Percentiles rank a stretch among this genome's conserved stretches.
These are phyloP conservation scores for Annulohypoxylon bovei DNA, from an alignment of 495 filamentous ascomycete genomes.

Conservation along the genomic window DNA sequence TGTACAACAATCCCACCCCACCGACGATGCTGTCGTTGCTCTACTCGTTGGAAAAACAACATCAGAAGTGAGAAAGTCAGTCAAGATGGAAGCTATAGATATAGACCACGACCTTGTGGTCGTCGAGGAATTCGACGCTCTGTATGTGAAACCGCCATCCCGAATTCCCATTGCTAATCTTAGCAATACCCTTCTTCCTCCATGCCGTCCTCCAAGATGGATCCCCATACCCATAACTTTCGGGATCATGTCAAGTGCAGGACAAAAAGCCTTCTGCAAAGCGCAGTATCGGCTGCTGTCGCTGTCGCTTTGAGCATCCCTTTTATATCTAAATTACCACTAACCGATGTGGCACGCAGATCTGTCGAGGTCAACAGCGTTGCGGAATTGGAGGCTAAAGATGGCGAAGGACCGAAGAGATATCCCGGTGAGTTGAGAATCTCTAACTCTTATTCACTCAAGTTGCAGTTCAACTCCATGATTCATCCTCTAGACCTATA, in stretches of 20 bases:
- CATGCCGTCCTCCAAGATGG: slow-evolving; percentile 1
- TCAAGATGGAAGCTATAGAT: slow-evolving; percentile 46
- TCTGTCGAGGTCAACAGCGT: slow-evolving; percentile 44
- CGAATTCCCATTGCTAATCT: slow-evolving; percentile 6
- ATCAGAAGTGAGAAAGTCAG: slow-evolving; percentile 5
- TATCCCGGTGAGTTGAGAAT: slow-evolving; percentile 53
- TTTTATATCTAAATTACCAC: slow-evolving; percentile 30
- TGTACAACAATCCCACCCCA: slow-evolving; percentile 35
- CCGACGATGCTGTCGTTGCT: slow-evolving; percentile 36
- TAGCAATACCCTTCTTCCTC: not conserved
- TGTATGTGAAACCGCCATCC: slow-evolving; percentile 49
- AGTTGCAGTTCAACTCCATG: not conserved
- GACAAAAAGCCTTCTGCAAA: slow-evolving; percentile 26
- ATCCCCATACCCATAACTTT: slow-evolving; percentile 12
- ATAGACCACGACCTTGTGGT: slow-evolving; percentile 52
- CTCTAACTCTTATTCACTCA: slow-evolving; percentile 3
- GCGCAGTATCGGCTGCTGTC: slow-evolving; percentile 32
- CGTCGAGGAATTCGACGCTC: slow-evolving; percentile 59
- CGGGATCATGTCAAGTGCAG: slow-evolving; percentile 23
- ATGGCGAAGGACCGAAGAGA: slow-evolving; percentile 41
- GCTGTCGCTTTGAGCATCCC: slow-evolving; percentile 29
- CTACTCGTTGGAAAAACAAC: slow-evolving; percentile 31
- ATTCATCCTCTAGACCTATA: not conserved
- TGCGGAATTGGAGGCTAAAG: slow-evolving; percentile 29
- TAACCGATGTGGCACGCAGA: slow-evolving; percentile 34